Evolutionary conservation across 2,329 filamentous ascomycete genomes (phyloP).

Genomic region (Grosmannia huntii): DNA sequence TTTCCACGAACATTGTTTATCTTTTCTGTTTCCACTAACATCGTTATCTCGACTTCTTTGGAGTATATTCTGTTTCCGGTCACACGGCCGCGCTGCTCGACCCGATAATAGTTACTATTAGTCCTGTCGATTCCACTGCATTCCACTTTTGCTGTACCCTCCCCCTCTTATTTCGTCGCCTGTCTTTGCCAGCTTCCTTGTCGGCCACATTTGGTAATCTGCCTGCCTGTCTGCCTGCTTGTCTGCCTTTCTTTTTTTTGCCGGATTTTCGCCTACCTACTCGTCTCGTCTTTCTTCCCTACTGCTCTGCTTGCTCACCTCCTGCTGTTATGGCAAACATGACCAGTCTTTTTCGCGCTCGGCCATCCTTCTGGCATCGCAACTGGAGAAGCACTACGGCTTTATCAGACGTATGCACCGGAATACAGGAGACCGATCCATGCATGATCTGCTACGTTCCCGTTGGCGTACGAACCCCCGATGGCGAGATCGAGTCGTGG

Average conservation of each 20-base stretch:
- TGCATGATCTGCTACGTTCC: conserved; percentile 32
- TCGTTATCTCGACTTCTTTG: not conserved
- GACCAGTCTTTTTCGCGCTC: not conserved
- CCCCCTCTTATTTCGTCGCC: not conserved
- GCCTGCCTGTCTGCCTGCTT: too few species aligned
- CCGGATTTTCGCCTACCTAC: not conserved
- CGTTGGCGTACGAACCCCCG: conserved; percentile 23
- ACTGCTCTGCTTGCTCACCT: not conserved
- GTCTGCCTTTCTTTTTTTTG: not conserved
- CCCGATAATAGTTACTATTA: not conserved
- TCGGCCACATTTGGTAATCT: not conserved
- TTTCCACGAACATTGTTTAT: not conserved
- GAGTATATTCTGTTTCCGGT: not conserved
- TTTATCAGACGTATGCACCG: not conserved
- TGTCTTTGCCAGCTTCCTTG: not conserved
- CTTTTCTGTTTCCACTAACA: not conserved
- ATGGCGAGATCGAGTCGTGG: conserved; percentile 27
- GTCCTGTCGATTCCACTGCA: not conserved
- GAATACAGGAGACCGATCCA: conserved; percentile 3
- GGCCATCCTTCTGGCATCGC: not conserved
- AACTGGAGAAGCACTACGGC: not conserved
- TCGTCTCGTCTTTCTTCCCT: not conserved
- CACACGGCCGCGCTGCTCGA: not conserved
- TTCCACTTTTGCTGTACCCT: not conserved
- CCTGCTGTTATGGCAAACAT: not conserved